Percentiles rank a stretch among this genome's conserved stretches.
Conservation (phyloP, 805 yeast genomes). For the Ogataea henricii region DNA sequence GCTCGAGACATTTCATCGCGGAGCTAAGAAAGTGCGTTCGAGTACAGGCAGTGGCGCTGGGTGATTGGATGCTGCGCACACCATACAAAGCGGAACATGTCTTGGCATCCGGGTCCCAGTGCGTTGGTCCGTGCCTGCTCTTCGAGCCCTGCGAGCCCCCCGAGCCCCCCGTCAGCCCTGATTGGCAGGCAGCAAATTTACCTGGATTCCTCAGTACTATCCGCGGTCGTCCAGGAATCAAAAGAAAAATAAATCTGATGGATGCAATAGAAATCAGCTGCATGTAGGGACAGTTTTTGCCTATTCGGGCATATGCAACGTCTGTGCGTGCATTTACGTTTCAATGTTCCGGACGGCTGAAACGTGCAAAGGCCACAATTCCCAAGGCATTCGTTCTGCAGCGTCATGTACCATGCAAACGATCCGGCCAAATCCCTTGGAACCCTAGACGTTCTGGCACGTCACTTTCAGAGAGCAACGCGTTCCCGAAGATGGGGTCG, state of each 20-base stretch:
- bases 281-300: not conserved
- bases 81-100: not conserved
- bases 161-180: too few species aligned
- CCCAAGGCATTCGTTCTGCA: slow-evolving; percentile 1
- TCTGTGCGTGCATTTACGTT: slow-evolving; percentile 2
- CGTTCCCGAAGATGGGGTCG: not conserved
- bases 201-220: too few species aligned
- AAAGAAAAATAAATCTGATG: not conserved
- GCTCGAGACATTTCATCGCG: not conserved
- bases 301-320: not conserved
- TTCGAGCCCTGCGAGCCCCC: too few species aligned
- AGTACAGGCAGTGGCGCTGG: not conserved
- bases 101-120: too few species aligned
- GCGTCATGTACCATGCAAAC: not conserved
- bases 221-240: not conserved
- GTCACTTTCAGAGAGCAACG: not conserved
- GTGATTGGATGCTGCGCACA: not conserved
- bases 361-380: not conserved
- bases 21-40: not conserved
- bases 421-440: not conserved
- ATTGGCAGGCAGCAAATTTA: not conserved
- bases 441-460: not conserved
- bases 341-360: not conserved
- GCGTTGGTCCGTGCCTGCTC: not conserved
- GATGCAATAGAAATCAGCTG: not conserved